Base-by-base conservation (phyloP, 1,139 yeast genomes). In the Lodderomyces jiufengensis region DNA sequence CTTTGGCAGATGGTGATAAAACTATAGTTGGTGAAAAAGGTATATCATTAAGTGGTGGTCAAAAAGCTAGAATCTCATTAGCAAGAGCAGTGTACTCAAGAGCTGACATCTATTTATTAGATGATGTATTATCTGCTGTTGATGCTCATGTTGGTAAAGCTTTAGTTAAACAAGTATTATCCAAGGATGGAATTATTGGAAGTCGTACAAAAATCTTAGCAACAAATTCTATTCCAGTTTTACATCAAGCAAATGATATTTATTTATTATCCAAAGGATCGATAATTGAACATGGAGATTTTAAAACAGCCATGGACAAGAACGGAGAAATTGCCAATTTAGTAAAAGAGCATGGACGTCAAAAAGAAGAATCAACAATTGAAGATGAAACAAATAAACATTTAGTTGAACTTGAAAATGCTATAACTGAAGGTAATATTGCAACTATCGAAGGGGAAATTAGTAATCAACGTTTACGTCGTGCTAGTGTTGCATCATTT, bases 11-110 rank as follows among this genome's bases (percentile, higher is more conserved):
- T 45, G 68, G 67, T 16, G 70, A 63, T 42, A 47, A 44, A 27
- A 63, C 70, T 2, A 51, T 55, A 35, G 70, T 65, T n/a, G 71
- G 71, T 5, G 70, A 65, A 38, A 65, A 63, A 45, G 71, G 71
- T 28, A 62, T 63, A 16, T 55, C 70, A 3, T 51, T 64, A 23
- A 58, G 66, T 34, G 70, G 70, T 11, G 70, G 70, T n/a, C 70
- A 64, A 43, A 63, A 63, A 42, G 70, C 70, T 1, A 53, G 70
- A 38, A 43, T 61, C 18, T 54, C 65, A 1, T 51, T 64, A 24
- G 70, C 70, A 1, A 51, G 70, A 44, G 68, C 69, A 3, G 68
- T 64, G 2, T 64, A 64, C 40, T 45, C 67, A 2, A 51, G 68
- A 30, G 66, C 69, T 4, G 70, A 63, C 35, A 50, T 64, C 24